Evolutionary conservation across 2,329 filamentous ascomycete species (phyloP).

Genomic region (Biscogniauxia marginata): DNA sequence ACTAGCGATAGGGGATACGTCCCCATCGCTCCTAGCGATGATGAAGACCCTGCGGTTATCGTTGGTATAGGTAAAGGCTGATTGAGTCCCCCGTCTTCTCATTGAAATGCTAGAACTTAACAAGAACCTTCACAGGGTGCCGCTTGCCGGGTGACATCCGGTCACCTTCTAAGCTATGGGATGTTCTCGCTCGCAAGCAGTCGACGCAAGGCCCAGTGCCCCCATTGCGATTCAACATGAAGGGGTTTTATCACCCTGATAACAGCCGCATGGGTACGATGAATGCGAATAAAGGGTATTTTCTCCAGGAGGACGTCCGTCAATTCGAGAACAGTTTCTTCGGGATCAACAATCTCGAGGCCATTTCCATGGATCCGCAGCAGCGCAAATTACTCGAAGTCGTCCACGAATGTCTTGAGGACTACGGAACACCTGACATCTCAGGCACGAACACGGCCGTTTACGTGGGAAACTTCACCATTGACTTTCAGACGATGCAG

Average conservation of each 20-base stretch:
- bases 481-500: conserved; percentile 6
- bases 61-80: too few species aligned
- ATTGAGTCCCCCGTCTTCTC: too few species aligned
- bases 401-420: background rate
- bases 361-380: background rate
- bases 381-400: background rate
- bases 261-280: background rate
- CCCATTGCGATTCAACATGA: conserved; percentile 1
- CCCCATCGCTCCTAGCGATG: too few species aligned
- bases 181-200: background rate
- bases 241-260: conserved; percentile 6
- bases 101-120: too few species aligned
- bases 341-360: conserved; percentile 2
- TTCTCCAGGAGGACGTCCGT: conserved; percentile 8
- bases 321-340: conserved; percentile 9
- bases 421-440: background rate
- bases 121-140: background rate
- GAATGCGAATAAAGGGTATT: conserved; percentile 5
- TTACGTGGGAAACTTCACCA: conserved; percentile 12
- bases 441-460: background rate
- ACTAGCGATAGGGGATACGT: too few species aligned
- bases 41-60: too few species aligned
- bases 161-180: conserved; percentile 7
- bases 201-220: conserved; percentile 1
- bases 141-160: conserved; percentile 6